Evolutionary conservation across 768 basidiomycete genomes (phyloP), one percentile per base, ranked within the genome.

Genomic region (Termitomyces sp.): DNA sequence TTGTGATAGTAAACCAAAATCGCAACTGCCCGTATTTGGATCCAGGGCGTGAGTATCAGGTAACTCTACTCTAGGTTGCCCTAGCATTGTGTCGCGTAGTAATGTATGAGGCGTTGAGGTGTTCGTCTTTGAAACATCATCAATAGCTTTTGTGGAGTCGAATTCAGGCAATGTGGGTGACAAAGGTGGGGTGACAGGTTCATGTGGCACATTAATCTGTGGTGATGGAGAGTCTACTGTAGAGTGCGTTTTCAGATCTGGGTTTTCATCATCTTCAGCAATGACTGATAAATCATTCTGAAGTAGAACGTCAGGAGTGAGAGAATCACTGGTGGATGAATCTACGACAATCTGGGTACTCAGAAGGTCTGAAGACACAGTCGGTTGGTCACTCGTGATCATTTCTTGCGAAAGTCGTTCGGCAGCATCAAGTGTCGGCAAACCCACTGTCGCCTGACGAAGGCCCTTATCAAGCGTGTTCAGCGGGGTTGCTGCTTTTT

Each of bases 261-360:
- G 68, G 2, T 73, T 74, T 63, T 88, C 85, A 49, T 91, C 88
- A 53, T 82, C 87, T 70, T 90, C 88, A 0, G 79, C 83, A 55
- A 90, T 89, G 54, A 87, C 77, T 29, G 88, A 90, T 36, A 91
- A 69, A 51, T 84, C 81, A 44, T 76, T 78, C 37, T 68, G 73
- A 34, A 73, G 69, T 15, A 50, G 29, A 42, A 57, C 60, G 26
- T 60, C 37, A 20, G 65, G 50, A 22, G 50, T 49, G 24, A 54
- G 54, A 50, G 51, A 46, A 16, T 18, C 59, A 51, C 36, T 16
- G 29, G 5, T 47, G 18, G 51, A 16, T 33, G 22, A 5, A 16
- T 53, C 20, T 37, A 36, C 5, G 13, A 5, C 13, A 4, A 10
- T 34, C 29, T 16, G 47, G 20, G 56, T 13, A 31, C 18, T 28